Evolutionary conservation across 2,329 filamentous ascomycete genomes (phyloP).

Genomic region (Curvularia spicifera): DNA sequence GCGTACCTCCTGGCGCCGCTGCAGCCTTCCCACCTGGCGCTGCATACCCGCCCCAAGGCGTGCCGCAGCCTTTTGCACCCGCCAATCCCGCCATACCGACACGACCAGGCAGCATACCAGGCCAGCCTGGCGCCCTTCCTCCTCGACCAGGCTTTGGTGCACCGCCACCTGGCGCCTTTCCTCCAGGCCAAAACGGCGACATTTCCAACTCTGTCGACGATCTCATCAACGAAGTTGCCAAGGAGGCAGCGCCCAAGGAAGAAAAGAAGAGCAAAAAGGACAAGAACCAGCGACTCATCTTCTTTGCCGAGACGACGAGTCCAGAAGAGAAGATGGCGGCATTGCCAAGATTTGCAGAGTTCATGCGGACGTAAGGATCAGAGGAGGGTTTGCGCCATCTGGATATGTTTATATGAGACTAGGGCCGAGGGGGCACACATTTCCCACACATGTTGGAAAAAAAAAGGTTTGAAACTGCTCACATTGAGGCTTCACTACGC

Average conservation of each 20-base stretch:
- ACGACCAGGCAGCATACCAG: conserved; percentile 43
- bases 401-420: neutral
- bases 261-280: conserved; percentile 69
- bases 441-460: neutral
- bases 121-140: conserved; percentile 34
- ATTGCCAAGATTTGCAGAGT: conserved; percentile 72
- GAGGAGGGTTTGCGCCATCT: neutral
- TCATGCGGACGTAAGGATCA: conserved; percentile 26
- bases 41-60: conserved; percentile 20
- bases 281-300: conserved; percentile 70
- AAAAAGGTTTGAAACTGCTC: neutral
- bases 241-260: conserved; percentile 48
- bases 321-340: conserved; percentile 89
- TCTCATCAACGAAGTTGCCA: conserved; percentile 58
- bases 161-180: conserved; percentile 27
- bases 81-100: conserved; percentile 30
- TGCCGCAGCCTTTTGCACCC: conserved; percentile 38
- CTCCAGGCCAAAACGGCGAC: conserved; percentile 22
- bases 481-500: neutral
- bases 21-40: conserved; percentile 35
- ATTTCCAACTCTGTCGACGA: conserved; percentile 58
- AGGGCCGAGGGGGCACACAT: neutral
- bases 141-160: conserved; percentile 50
- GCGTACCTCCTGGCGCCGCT: conserved; percentile 28
- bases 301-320: conserved; percentile 78